Conservation (phyloP, 1,284 basidiomycete species). For the Ganoderma boninense region DNA sequence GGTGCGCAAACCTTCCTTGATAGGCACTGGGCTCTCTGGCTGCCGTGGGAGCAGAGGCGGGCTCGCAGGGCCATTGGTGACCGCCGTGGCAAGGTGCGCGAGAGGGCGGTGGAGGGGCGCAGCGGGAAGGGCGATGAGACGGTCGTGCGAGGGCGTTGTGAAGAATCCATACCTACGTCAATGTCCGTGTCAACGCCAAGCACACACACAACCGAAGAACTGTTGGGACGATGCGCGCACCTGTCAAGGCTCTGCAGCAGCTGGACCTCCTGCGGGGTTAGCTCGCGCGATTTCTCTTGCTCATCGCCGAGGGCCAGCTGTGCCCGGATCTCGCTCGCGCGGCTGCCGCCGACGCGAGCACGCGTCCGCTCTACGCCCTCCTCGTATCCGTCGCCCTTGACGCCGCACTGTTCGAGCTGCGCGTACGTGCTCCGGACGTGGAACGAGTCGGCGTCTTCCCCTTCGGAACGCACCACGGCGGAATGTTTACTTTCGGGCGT, state of each 20-base stretch:
- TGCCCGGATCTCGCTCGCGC: slow-evolving; percentile 64
- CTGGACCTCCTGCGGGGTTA: slow-evolving; percentile 70
- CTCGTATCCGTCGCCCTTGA: slow-evolving; percentile 91
- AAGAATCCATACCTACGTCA: slow-evolving; percentile 86
- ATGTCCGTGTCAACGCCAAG: slow-evolving; percentile 16
- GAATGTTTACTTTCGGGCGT: slow-evolving; percentile 62
- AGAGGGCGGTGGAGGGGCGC: slow-evolving; percentile 72
- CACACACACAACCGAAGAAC: neutral
- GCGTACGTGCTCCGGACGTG: slow-evolving; percentile 92
- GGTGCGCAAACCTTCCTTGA: slow-evolving; percentile 77
- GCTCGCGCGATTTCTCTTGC: slow-evolving; percentile 65
- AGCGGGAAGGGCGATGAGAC: slow-evolving; percentile 73
- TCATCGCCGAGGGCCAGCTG: slow-evolving; percentile 62
- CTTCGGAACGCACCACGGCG: slow-evolving; percentile 66
- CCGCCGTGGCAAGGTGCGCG: slow-evolving; percentile 52
- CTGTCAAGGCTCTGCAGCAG: slow-evolving; percentile 81
- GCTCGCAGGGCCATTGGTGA: slow-evolving; percentile 46
- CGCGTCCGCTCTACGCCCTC: slow-evolving; percentile 94
- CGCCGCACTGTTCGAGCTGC: slow-evolving; percentile 82
- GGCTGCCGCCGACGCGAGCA: slow-evolving; percentile 73
- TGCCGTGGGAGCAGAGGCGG: slow-evolving; percentile 46
- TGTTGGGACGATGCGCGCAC: slow-evolving; percentile 52
- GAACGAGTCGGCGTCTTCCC: slow-evolving; percentile 87
- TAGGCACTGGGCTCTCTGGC: slow-evolving; percentile 52
- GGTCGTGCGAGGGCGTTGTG: slow-evolving; percentile 76